These are phyloP conservation scores for Pythium phragmitis DNA, from an alignment of 352 stramenopile species.

Conservation along the genomic window DNA sequence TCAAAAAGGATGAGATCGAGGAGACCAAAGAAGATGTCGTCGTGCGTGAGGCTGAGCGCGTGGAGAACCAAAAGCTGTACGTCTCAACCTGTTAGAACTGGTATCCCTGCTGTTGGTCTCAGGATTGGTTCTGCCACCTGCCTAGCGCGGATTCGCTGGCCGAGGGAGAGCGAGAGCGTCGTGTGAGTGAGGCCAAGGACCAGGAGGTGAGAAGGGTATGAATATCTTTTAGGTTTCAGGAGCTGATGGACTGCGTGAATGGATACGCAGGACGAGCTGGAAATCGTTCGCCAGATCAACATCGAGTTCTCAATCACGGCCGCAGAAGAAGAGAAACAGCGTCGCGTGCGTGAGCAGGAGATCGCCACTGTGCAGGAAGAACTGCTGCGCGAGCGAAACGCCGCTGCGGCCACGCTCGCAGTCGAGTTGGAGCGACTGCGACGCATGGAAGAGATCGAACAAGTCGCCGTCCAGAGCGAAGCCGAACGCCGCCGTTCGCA, in stretches of 20 bases:
- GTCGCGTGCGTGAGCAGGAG: constrained; percentile 63
- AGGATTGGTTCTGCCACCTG: neutral
- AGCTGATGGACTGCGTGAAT: neutral
- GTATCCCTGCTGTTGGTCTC: neutral
- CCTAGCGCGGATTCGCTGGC: constrained; percentile 48
- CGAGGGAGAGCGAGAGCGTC: constrained; percentile 56
- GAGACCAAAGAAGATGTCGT: constrained; percentile 39
- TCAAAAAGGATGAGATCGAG: constrained; percentile 33
- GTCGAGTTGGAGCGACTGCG: constrained; percentile 48
- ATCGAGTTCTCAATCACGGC: constrained; percentile 59
- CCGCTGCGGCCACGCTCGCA: constrained; percentile 37
- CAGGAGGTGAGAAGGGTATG: constrained; percentile 30
- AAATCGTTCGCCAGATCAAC: constrained; percentile 74
- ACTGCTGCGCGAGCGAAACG: constrained; percentile 48
- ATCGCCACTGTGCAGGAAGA: constrained; percentile 62
- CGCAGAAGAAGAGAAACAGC: constrained; percentile 61
- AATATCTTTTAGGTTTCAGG: no score
- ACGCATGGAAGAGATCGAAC: constrained; percentile 42
- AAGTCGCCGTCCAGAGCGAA: constrained; percentile 21
- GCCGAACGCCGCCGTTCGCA: constrained; percentile 36
- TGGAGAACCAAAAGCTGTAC: constrained; percentile 51
- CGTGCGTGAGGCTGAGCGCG: constrained; percentile 36
- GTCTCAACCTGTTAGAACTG: neutral
- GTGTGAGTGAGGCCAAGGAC: constrained; percentile 49
- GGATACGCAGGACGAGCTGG: constrained; percentile 42